Percentiles rank a stretch among this genome's conserved stretches.
Conservation (phyloP, 176 grass and related monocot genomes). For the Phoenix roebelenii region DNA sequence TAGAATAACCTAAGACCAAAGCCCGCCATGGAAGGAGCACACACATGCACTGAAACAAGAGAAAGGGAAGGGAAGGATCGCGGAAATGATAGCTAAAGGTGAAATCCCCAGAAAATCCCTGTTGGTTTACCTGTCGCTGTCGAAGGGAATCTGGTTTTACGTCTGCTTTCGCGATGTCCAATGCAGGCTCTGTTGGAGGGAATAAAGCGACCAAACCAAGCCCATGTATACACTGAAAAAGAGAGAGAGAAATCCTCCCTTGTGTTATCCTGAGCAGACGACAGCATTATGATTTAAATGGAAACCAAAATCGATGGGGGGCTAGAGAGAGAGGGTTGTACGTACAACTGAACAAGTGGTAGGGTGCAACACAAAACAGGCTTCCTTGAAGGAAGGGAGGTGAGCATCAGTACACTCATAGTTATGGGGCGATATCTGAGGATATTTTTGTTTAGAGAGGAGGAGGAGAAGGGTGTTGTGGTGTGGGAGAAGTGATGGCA, state of each 20-base stretch:
- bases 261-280: not conserved
- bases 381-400: no score
- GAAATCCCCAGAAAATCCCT: conserved; percentile 3
- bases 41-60: conserved; percentile 3
- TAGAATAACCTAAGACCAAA: conserved; percentile 10
- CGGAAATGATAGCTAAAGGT: not conserved
- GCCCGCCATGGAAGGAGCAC: conserved; percentile 7
- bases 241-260: not conserved
- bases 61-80: not conserved
- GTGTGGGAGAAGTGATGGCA: no score
- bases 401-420: no score
- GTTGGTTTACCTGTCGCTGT: conserved; percentile 47
- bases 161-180: conserved; percentile 55
- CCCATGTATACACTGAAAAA: conserved; percentile 4
- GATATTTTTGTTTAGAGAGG: no score
- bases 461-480: no score
- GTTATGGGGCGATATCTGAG: no score
- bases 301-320: not conserved
- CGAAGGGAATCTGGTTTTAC: conserved; percentile 74
- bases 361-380: no score
- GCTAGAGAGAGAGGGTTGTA: not conserved
- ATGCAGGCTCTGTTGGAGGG: conserved; percentile 51
- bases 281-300: conserved; percentile 1
- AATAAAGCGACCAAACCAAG: conserved; percentile 48
- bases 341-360: no score